A percentile compares a stretch with the other conserved stretches of the same genome.
Conservation (phyloP, 805 yeast genomes). For the Komagataella pseudopastoris region DNA sequence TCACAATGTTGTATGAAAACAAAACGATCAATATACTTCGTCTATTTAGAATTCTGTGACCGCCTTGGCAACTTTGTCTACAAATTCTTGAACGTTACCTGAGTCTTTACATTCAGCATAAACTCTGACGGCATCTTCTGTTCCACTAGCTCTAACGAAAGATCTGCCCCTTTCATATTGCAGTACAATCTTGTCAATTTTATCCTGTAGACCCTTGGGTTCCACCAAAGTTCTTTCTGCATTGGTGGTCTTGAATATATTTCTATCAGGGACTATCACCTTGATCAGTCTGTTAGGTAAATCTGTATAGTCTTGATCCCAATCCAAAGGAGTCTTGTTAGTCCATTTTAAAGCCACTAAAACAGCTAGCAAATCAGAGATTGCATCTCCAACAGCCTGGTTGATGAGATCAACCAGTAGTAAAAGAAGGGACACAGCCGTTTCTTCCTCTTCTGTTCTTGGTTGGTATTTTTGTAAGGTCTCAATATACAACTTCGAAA, state of each 20-base stretch:
- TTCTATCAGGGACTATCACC: conserved; percentile 74
- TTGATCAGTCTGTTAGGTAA: conserved; percentile 79
- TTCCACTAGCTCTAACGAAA: conserved; percentile 94
- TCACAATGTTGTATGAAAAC: conserved; percentile 24
- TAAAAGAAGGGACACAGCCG: conserved; percentile 37
- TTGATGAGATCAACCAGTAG: conserved; percentile 65
- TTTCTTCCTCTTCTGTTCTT: conserved; percentile 27
- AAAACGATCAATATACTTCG: not conserved
- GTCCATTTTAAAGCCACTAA: conserved; percentile 44
- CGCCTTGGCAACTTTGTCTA: conserved; percentile 22
- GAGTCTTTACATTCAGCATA: conserved; percentile 74
- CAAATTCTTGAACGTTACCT: conserved; percentile 32
- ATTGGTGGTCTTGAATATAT: conserved; percentile 68
- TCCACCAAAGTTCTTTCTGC: conserved; percentile 75
- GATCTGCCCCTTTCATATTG: conserved; percentile 56
- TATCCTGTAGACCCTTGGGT: conserved; percentile 66
- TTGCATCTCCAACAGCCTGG: conserved; percentile 98
- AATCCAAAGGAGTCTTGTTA: conserved; percentile 35
- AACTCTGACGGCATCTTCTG: conserved; percentile 94
- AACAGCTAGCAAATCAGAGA: conserved; percentile 79
- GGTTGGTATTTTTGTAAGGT: conserved; percentile 24
- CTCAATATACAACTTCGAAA: conserved; percentile 39
- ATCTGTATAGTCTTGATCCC: conserved; percentile 73
- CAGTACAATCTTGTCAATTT: conserved; percentile 53
- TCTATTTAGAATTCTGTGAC: conserved; percentile 12